Conservation (phyloP, 805 yeast genomes). For the Metschnikowia orientalis region DNA sequence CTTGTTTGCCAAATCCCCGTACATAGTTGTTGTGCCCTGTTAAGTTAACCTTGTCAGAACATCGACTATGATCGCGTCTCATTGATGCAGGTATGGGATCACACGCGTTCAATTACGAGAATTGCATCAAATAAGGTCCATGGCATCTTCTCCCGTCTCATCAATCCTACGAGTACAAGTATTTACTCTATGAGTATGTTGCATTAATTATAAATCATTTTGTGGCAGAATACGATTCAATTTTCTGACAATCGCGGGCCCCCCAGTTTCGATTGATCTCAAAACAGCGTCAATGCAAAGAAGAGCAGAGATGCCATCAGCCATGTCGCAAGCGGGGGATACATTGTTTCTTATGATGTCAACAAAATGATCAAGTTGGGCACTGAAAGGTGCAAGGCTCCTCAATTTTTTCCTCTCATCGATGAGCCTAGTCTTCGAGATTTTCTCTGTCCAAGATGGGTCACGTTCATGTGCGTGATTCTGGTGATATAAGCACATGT, state of each 20-base stretch:
- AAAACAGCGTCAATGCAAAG: conserved; percentile 35
- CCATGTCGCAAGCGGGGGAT: conserved; percentile 30
- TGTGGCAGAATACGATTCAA: conserved; percentile 19
- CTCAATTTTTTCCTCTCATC: conserved; percentile 14
- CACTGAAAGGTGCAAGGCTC: conserved; percentile 30
- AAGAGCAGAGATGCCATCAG: conserved; percentile 36
- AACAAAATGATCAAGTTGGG: conserved; percentile 36
- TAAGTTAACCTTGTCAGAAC: no score
- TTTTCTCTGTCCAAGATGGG: conserved; percentile 24
- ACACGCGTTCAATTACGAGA: no score
- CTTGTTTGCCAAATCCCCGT: conserved; percentile 83
- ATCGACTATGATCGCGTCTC: no score
- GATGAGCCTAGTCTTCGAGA: conserved; percentile 15
- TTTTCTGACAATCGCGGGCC: conserved; percentile 28
- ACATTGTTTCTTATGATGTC: conserved; percentile 29
- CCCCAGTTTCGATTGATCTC: conserved; percentile 30
- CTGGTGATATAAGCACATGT: conserved; percentile 35
- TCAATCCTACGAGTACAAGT: no score
- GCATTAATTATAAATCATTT: no score
- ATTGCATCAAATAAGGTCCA: no score
- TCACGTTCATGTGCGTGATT: conserved; percentile 8
- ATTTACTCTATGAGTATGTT: no score
- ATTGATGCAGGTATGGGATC: no score
- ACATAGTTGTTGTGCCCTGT: conserved; percentile 50
- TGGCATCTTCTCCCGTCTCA: no score